Percentiles rank a stretch among this genome's conserved stretches.
Evolutionary conservation across 306 rosid genomes (phyloP).

Genomic region (Arachis hypogaea): DNA sequence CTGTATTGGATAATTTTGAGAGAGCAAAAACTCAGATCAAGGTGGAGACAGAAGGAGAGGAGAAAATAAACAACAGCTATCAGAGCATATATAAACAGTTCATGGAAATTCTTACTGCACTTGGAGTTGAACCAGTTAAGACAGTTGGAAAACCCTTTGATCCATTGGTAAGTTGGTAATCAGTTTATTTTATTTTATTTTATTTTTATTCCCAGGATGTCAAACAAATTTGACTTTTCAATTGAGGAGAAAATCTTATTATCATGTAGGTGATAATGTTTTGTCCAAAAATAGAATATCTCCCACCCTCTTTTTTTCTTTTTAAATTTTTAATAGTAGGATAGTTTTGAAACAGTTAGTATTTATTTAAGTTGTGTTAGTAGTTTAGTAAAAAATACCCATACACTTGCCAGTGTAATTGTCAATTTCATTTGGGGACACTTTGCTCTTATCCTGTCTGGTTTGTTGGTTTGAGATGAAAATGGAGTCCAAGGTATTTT

Average conservation of each 20-base stretch:
- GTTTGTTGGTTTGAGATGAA: not conserved
- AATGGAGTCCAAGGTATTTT: too few relatives aligned
- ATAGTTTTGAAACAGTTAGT: not conserved
- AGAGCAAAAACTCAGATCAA: conserved; percentile 90
- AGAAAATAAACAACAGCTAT: conserved; percentile 87
- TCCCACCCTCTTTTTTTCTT: too few relatives aligned
- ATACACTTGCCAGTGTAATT: not conserved
- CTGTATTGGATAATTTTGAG: conserved; percentile 92
- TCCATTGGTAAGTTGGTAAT: conserved; percentile 77
- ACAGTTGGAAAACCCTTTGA: conserved; percentile 87
- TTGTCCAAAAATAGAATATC: conserved; percentile 15
- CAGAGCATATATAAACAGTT: conserved; percentile 94
- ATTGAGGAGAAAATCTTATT: not conserved
- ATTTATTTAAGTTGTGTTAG: not conserved
- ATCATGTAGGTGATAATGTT: conserved; percentile 16
- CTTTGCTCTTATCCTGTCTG: conserved; percentile 17
- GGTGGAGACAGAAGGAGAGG: conserved; percentile 90
- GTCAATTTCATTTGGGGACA: conserved; percentile 21
- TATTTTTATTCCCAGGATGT: conserved; percentile 1
- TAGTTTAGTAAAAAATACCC: not conserved
- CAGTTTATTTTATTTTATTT: not conserved
- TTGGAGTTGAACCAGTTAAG: conserved; percentile 83
- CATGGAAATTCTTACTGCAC: conserved; percentile 69
- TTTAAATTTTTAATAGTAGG: not conserved
- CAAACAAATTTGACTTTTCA: conserved; percentile 23